These are phyloP conservation scores for Diaporthe sp. DNA, from an alignment of 2,329 filamentous ascomycete species.

Conservation along the genomic window DNA sequence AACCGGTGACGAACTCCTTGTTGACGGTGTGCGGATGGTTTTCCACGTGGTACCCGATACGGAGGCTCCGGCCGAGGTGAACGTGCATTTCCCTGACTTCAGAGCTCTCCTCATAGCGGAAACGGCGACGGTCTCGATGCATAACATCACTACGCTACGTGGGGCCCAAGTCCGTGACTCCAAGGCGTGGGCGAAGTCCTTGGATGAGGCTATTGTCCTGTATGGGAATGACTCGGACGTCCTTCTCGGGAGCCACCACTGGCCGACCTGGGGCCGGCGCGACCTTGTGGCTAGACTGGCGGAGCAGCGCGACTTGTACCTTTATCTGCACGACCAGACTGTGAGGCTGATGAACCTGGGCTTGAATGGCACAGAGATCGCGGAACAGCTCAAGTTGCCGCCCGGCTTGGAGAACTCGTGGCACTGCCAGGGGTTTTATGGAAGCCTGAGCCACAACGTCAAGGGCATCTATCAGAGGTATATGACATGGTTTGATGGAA, in stretches of 20 bases:
- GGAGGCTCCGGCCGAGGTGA: conserved; percentile 59
- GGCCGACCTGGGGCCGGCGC: conserved; percentile 57
- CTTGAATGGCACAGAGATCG: conserved; percentile 55
- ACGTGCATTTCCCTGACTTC: conserved; percentile 56
- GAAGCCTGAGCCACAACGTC: conserved; percentile 55
- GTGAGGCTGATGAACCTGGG: conserved; percentile 55
- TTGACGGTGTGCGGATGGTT: conserved; percentile 55
- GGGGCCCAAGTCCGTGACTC: conserved; percentile 58
- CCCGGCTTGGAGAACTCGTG: conserved; percentile 49
- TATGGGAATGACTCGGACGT: conserved; percentile 52
- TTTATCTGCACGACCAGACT: conserved; percentile 57
- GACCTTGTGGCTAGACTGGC: conserved; percentile 47
- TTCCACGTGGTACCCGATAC: conserved; percentile 59
- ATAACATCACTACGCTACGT: conserved; percentile 58
- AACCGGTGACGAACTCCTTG: conserved; percentile 49
- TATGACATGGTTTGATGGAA: conserved; percentile 49
- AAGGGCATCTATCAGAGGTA: conserved; percentile 54
- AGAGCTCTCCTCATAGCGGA: conserved; percentile 56
- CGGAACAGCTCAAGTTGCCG: conserved; percentile 53
- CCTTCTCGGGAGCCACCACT: conserved; percentile 56
- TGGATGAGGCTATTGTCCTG: conserved; percentile 54
- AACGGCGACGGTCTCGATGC: conserved; percentile 55
- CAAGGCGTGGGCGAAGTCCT: conserved; percentile 54
- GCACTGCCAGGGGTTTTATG: conserved; percentile 54
- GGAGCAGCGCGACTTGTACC: conserved; percentile 57